Evolutionary conservation across 108 stramenopile species (phyloP), one percentile per base, ranked within the genome.

Genomic region (Stephanodiscus minutulus): DNA sequence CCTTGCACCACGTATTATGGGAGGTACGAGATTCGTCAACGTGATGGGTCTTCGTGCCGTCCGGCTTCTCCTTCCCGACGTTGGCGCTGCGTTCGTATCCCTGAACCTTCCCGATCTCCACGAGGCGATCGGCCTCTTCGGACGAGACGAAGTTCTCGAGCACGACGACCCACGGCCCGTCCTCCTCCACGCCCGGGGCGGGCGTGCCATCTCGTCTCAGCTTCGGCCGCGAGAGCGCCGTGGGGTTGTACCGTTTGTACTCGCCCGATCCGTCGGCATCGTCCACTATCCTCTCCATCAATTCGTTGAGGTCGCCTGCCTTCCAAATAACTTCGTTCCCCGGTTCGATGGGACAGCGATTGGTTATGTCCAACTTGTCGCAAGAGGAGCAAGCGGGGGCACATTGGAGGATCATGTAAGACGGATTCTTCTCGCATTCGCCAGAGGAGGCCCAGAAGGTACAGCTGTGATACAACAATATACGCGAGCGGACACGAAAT

Each of bases 111-210:
- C 91, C 91, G 24, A 94, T 76, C 53, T 82, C 77, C 59, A 94
- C 89, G 44, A 94, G 56, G 7, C 61, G 69, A 55, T 89, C 70
- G 17, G 87, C 85, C 70, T 98, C 97, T 33, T 84, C 85, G 47
- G 83, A 78, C 13, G 71, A 69, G n/a, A 96, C 27, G 63, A 96
- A 89, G 72, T 93, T 83, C 24, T 96, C 94, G 25, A 98, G 80
- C 2, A 79, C 87, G 21, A 96, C 79, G 17, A 98, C 78, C 91
- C 92, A 96, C 7, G 96, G 94, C 21, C 91, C 92, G 64, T 83
- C 54, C 8, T 50, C 12, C 22, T 72, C 70, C 43, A 65, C 20
- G 47, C 72, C 11, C 33, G 25, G 28, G 8, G 83, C 75, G n/a
- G 73, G 77, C 4, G 54, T 24, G 18, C 69, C 71, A 17, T 69